Percentiles rank a stretch among this genome's conserved stretches.
These are phyloP conservation scores for Sugiyamaella neomexicana DNA, from an alignment of 1,139 yeast species.

Conservation along the genomic window DNA sequence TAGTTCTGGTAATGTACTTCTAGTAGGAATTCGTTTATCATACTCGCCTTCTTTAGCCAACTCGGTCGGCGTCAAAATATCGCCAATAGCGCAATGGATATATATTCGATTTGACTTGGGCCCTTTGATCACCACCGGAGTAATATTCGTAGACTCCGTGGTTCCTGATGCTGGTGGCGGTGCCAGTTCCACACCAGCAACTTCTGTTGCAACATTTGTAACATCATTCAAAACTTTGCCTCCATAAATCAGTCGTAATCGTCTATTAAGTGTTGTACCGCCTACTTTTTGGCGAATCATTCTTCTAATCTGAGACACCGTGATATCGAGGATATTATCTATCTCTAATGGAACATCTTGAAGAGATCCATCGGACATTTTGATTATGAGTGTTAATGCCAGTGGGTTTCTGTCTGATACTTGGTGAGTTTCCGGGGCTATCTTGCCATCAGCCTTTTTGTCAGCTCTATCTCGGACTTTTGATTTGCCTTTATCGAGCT, in stretches of 20 bases:
- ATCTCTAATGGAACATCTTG: slow-evolving; percentile 49
- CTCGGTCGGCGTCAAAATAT: slow-evolving; percentile 57
- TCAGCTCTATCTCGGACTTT: slow-evolving; percentile 6
- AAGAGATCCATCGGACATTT: slow-evolving; percentile 52
- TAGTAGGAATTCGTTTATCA: slow-evolving; percentile 52
- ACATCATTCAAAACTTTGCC: slow-evolving; percentile 69
- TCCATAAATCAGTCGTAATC: slow-evolving; percentile 70
- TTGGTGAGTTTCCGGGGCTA: not conserved
- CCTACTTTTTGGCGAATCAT: slow-evolving; percentile 42
- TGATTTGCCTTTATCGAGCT: slow-evolving; percentile 13
- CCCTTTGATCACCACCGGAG: slow-evolving; percentile 19
- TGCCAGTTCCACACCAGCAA: slow-evolving; percentile 34
- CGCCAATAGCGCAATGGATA: slow-evolving; percentile 83
- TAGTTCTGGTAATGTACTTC: slow-evolving; percentile 65
- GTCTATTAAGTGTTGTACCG: slow-evolving; percentile 44
- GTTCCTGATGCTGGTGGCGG: slow-evolving; percentile 24
- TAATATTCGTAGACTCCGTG: not conserved
- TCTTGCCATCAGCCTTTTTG: not conserved
- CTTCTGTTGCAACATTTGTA: slow-evolving; percentile 56
- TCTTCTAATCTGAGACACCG: slow-evolving; percentile 48
- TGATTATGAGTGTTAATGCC: slow-evolving; percentile 44
- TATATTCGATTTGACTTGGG: slow-evolving; percentile 44
- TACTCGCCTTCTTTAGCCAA: slow-evolving; percentile 60
- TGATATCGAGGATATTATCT: slow-evolving; percentile 41
- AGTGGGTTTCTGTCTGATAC: not conserved